Base-by-base conservation (phyloP, 2,329 filamentous ascomycete species). In the Monilinia aucupariae region DNA sequence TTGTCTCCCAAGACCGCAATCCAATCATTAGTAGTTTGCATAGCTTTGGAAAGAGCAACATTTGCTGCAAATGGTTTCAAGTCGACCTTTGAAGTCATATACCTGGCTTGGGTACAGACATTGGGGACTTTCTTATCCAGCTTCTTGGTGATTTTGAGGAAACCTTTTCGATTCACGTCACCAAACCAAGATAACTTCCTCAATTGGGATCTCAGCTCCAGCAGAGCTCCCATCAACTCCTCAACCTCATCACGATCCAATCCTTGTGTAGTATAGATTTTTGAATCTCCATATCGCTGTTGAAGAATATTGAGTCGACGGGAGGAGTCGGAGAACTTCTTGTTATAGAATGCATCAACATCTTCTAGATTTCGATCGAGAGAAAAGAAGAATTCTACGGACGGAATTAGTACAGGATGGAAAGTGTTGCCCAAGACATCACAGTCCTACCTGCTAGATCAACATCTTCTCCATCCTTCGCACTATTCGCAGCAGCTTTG, bases 71-170 rank as follows among this genome's bases (percentile, higher is more conserved):
- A 99, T 0, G 90, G 85, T 68, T 87, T 88, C 2, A 90, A 87
- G 69, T 96, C 91, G 63, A 99, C 93, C 78, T 96, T 96, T 53
- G 91, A 91, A 48, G 89, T 86, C 64, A 99, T 82, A 73, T 97
- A 99, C 64, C 87, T 85, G 73, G 90, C 87, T 78, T 97, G 92
- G 0, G 90, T 88, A 58, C 87, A 83, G 4, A 86, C 85, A 52
- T 85, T 82, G 1, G 88, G 82, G 3, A 97, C 85, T 78, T 96
- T 97, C 79, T 99, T 99, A 77, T 99, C 94, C 52, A 97, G 80
- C 77, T 99, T 99, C 80, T 99, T 99, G 59, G 94, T 96, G 75
- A 99, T 99, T 79, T 99, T 99, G 75, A 96, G 85, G 72, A 99
- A 99, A 2, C 94, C 94, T 67, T 91, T 84, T 59, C 92, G 85